Base-by-base conservation (phyloP, 306 rosid genomes). In the Sicyos baderoa region DNA sequence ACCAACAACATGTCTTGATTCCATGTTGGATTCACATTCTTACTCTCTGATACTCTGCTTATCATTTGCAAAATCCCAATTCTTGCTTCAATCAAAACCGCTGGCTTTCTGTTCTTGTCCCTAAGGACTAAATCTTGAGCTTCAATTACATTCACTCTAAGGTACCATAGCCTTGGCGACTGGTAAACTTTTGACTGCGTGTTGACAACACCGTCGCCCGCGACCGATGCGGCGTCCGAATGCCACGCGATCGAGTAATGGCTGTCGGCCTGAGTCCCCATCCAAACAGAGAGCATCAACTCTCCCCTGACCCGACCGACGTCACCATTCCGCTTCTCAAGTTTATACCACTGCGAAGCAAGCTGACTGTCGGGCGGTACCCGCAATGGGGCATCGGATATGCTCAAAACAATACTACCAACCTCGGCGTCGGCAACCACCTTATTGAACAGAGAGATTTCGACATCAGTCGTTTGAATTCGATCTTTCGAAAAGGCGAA, bases 1-100 rank as follows among this genome's bases (percentile, higher is more conserved):
- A 81, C 88, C 42, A 85, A 77, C 74, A 85, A 76, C 79, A 82
- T 63, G 52, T 85, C 82, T 40, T 82, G 82, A 50, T 84, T 84
- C 88, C 88, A 84, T 12, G 44, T 29, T 1, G 86, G 85, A 21
- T 78, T 67, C 32, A 19, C 17, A 16, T 71, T 19, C 0, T 72
- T 57, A 62, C 76, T 82, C 0, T 75, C 78, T 17, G 78, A 79
- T 17, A 44, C 29, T 4, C 83, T 82, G 68, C 83, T 79, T 23
- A 72, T 44, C 68, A 72, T 42, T 18, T 55, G 37, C 9, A 74
- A 68, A 60, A 76, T 57, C 72, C 88, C 85, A 19, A 82, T 52
- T 59, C 37, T 70, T 50, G 70, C 85, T 70, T 76, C 80, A 4
- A 85, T 83, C 25, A 85, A 72, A 29, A 80, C 22, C 9, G 76